Evolutionary conservation across 1,139 yeast genomes (phyloP).

Genomic region (Pichia sp.): DNA sequence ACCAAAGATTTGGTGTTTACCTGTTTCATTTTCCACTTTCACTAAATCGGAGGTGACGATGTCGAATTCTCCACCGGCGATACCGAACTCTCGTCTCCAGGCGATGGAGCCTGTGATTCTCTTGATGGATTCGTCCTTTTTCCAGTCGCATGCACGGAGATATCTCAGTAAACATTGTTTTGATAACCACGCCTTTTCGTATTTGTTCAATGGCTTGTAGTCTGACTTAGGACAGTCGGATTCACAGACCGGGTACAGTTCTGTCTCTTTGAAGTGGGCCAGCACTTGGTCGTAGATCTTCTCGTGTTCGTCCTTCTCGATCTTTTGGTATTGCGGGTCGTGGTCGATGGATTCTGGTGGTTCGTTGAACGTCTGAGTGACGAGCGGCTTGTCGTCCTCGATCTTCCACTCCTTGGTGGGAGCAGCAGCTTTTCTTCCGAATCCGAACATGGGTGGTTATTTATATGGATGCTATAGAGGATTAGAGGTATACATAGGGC

Average conservation of each 20-base stretch:
- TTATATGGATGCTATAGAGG: too few relatives aligned
- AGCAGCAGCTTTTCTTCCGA: conserved; percentile 22
- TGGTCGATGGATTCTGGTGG: conserved; percentile 20
- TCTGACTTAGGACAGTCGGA: conserved; percentile 29
- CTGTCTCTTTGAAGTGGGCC: conserved; percentile 46
- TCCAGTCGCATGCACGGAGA: conserved; percentile 90
- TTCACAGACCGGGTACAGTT: conserved; percentile 41
- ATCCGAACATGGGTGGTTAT: conserved; percentile 26
- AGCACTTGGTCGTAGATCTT: conserved; percentile 59
- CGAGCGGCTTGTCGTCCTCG: conserved; percentile 23
- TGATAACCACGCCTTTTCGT: conserved; percentile 86
- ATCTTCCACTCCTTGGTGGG: conserved; percentile 28
- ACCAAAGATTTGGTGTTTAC: conserved; percentile 85
- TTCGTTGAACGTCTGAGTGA: conserved; percentile 21
- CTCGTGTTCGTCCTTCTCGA: conserved; percentile 47
- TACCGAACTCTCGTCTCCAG: conserved; percentile 94
- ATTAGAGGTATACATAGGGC: too few relatives aligned
- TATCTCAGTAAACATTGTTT: conserved; percentile 86
- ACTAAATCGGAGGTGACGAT: conserved; percentile 60
- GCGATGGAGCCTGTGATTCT: conserved; percentile 63
- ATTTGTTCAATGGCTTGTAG: conserved; percentile 43
- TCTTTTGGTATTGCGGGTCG: conserved; percentile 24
- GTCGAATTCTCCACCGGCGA: conserved; percentile 56
- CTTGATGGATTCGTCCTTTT: conserved; percentile 60
- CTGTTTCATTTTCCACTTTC: conserved; percentile 74